These are phyloP conservation scores for Aspergillus eucalypticola DNA, from an alignment of 2,329 filamentous ascomycete species.

Conservation along the genomic window DNA sequence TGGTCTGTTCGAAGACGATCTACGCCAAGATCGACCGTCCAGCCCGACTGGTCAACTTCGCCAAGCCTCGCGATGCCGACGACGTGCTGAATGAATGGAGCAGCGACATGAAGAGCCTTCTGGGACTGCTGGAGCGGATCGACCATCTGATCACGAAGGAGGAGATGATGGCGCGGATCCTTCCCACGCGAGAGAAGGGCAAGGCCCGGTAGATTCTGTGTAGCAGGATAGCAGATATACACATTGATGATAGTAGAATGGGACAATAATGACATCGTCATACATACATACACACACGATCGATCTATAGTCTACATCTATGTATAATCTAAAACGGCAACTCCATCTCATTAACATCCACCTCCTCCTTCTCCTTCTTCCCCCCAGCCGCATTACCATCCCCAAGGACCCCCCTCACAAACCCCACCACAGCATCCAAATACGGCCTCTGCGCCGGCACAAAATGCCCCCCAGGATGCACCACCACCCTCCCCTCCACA, in stretches of 20 bases:
- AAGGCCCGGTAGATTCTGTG: conserved; percentile 34
- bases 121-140: conserved; percentile 83
- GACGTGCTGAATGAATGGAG: conserved; percentile 99
- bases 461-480: conserved; percentile 88
- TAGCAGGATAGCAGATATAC: neutral
- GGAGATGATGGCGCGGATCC: conserved; percentile 99
- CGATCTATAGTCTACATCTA: conserved; percentile 7
- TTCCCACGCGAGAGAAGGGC: conserved; percentile 56
- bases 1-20: conserved; percentile 96
- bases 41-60: conserved; percentile 87
- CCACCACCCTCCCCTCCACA: conserved; percentile 56
- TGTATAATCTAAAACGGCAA: conserved; percentile 55
- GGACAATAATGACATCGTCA: conserved; percentile 24
- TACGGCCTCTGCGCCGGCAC: conserved; percentile 81
- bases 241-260: conserved; percentile 30
- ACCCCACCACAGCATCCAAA: conserved; percentile 72
- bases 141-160: conserved; percentile 99
- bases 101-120: conserved; percentile 91
- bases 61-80: conserved; percentile 90
- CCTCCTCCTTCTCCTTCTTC: conserved; percentile 49
- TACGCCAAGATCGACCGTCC: conserved; percentile 97
- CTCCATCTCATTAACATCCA: conserved; percentile 68
- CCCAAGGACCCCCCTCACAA: conserved; percentile 60
- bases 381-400: conserved; percentile 27
- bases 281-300: too few species aligned